These are phyloP conservation scores for Globisporangium ultimum DNA, from an alignment of 352 stramenopile genomes.

Conservation along the genomic window DNA sequence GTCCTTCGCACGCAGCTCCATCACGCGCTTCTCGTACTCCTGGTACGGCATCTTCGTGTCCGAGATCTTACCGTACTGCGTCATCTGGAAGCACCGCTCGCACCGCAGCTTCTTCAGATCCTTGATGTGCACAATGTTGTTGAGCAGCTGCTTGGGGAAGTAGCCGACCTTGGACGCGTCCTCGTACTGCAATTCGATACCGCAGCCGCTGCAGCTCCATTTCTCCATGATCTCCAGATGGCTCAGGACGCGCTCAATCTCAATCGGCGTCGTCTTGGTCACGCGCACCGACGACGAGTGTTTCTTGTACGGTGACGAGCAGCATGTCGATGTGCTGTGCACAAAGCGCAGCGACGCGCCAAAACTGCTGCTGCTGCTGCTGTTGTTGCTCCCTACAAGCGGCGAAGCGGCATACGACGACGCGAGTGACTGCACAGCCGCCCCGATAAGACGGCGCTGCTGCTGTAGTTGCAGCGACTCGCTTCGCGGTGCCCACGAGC, in stretches of 20 bases:
- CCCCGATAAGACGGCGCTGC: background rate
- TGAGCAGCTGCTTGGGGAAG: slow-evolving; percentile 60
- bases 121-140: slow-evolving; percentile 56
- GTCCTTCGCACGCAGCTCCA: slow-evolving; percentile 80
- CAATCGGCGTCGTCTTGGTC: slow-evolving; percentile 22
- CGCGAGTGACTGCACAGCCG: background rate
- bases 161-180: slow-evolving; percentile 63
- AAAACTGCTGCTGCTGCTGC: background rate
- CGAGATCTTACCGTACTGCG: slow-evolving; percentile 83
- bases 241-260: slow-evolving; percentile 55
- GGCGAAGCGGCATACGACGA: background rate
- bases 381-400: background rate
- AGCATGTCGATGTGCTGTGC: slow-evolving; percentile 15
- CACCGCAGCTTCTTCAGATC: slow-evolving; percentile 80
- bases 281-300: slow-evolving; percentile 3
- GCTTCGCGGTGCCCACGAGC: background rate
- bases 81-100: slow-evolving; percentile 88
- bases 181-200: slow-evolving; percentile 74
- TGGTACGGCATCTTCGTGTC: slow-evolving; percentile 79
- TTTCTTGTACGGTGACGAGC: slow-evolving; percentile 12
- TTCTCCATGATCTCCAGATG: slow-evolving; percentile 84
- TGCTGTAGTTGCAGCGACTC: background rate
- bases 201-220: slow-evolving; percentile 79
- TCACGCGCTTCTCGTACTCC: slow-evolving; percentile 88
- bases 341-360: background rate